Percentiles rank a stretch among this genome's conserved stretches.
Conservation (phyloP, 75 land plant genomes). For the Selaginella tamariscina region DNA sequence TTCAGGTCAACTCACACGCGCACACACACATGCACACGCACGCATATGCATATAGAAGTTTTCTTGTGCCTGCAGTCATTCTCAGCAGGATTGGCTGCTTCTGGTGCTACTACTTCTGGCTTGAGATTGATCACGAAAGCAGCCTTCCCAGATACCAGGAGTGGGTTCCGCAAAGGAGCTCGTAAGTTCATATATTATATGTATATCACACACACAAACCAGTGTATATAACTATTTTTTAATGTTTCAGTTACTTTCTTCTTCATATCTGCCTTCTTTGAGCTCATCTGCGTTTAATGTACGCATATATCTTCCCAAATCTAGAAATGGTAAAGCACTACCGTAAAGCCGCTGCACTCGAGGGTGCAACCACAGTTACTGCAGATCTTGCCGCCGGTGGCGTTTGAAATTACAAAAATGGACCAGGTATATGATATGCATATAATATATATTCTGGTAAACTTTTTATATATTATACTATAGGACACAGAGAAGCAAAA, state of each 20-base stretch:
- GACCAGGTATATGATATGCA: not conserved
- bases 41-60: not conserved
- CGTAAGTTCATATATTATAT: slow-evolving; percentile 15
- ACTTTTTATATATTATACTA: not conserved
- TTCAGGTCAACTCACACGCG: slow-evolving; percentile 12
- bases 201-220: not conserved
- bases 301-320: slow-evolving; percentile 18
- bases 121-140: slow-evolving; percentile 22
- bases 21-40: not conserved
- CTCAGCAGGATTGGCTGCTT: slow-evolving; percentile 22
- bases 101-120: slow-evolving; percentile 16
- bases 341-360: slow-evolving; percentile 10
- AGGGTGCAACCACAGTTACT: slow-evolving; percentile 18
- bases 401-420: not conserved
- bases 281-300: slow-evolving; percentile 14
- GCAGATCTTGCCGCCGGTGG: slow-evolving; percentile 19
- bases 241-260: slow-evolving; percentile 18
- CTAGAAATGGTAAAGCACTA: slow-evolving; percentile 14
- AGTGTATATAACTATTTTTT: not conserved
- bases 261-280: slow-evolving; percentile 14
- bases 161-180: slow-evolving; percentile 24
- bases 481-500: slow-evolving; percentile 22
- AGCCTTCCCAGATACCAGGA: slow-evolving; percentile 12
- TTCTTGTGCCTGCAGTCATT: slow-evolving; percentile 11
- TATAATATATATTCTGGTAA: not conserved